Base-by-base conservation (phyloP, 768 basidiomycete genomes). In the Hydnomerulius pinastri region DNA sequence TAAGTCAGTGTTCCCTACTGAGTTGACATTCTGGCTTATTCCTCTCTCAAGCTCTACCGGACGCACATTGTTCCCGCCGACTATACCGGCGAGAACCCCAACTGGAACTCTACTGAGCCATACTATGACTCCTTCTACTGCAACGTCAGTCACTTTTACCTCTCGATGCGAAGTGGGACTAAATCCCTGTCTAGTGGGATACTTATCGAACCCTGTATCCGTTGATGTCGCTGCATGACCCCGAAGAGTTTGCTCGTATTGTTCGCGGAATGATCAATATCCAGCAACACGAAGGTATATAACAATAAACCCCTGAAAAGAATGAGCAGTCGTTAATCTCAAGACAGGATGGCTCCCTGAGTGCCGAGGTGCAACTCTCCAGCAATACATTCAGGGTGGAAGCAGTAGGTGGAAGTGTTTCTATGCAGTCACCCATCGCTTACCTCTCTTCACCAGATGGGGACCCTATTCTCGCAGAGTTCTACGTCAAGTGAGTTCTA, bases 121-220 rank as follows among this genome's bases (percentile, higher is more conserved):
- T 86, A 86, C 53, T 85, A 74, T 48, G 83, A 86, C 61, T 83
- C 83, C 0, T 74, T 84, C 43, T 85, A 86, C 53, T 86, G 84
- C 67, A 85, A 86, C 49, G 83, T 82, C 52, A n/a, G 77, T 57
- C 9, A 9, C 18, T 27, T 42, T n/a, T 17, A 8, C 20, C 18
- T 21, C 20, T 39, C 6, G 5, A 6, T 18, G n/a, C 20, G 20
- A 39, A 7, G 20, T 39, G 11, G 23, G 20, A 12, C 11, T 21
- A 20, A 39, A 11, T 23, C 23, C n/a, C n/a, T 20, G 20, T 4
- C 20, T 10, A 84, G 81, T 83, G 83, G 84, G 83, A 86, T 53
- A 85, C 83, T 1, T 85, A 79, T 59, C 73, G 83, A 13, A 83
- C 82, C 0, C 66, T 86, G 9, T 86, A 76, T 57, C 79, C 84